Evolutionary conservation across 768 basidiomycete genomes (phyloP).

Genomic region (Russula emetica): DNA sequence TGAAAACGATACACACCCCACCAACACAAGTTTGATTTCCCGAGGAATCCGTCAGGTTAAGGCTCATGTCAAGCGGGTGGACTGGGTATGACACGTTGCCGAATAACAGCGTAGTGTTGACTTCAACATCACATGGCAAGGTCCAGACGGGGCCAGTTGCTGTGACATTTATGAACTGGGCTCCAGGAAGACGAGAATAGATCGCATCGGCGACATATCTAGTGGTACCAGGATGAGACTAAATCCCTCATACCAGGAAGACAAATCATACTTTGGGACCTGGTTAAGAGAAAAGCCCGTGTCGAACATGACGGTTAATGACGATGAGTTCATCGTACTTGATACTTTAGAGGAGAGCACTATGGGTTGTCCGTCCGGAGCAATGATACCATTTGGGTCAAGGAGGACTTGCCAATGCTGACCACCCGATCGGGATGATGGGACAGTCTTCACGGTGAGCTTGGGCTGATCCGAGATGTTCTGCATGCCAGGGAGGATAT

Average conservation of each 20-base stretch:
- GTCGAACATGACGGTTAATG: constrained; percentile 60
- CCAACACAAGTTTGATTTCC: constrained; percentile 39
- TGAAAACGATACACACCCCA: constrained; percentile 38
- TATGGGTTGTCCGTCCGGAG: constrained; percentile 53
- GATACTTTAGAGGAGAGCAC: constrained; percentile 43
- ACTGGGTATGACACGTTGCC: constrained; percentile 53
- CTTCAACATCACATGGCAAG: constrained; percentile 57
- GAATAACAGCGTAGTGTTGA: constrained; percentile 65
- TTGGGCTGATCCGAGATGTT: constrained; percentile 48
- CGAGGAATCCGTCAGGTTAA: constrained; percentile 21
- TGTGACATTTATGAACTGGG: constrained; percentile 43
- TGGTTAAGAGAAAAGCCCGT: constrained; percentile 68
- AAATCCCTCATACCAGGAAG: constrained; percentile 15
- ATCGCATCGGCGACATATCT: constrained; percentile 55
- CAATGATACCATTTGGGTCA: constrained; percentile 58
- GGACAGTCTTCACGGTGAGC: constrained; percentile 44
- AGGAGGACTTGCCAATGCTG: constrained; percentile 67
- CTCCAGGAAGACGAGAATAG: constrained; percentile 52
- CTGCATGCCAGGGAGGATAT: constrained; percentile 47
- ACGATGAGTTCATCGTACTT: constrained; percentile 40
- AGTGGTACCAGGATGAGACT: constrained; percentile 16
- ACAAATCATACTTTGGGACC: constrained; percentile 43
- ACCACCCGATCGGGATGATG: constrained; percentile 35
- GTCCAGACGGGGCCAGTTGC: constrained; percentile 50
- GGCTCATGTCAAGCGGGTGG: constrained; percentile 59